phyloP scores from a whole-genome alignment of 805 yeast genomes.

The Starmerella vaccinii region DNA sequence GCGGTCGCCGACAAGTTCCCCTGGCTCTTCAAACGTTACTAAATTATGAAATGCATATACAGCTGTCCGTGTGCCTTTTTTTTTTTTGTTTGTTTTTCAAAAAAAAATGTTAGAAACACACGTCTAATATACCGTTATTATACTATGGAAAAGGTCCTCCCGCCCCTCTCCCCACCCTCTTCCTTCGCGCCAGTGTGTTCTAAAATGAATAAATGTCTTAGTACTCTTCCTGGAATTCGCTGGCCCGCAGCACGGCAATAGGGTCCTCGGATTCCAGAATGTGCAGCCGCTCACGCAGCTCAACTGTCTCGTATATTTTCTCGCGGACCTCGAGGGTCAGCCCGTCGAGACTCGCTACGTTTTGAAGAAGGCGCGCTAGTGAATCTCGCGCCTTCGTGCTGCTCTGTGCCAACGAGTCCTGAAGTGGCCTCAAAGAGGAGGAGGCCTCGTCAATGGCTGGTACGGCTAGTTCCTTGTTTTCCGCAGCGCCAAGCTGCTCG shows the following conservation, averaged over 20 bases:
- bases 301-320: neutral
- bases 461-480: neutral
- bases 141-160: too few relatives aligned
- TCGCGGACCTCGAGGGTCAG: neutral
- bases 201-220: neutral
- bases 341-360: neutral
- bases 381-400: too few relatives aligned
- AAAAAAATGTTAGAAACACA: too few relatives aligned
- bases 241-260: neutral
- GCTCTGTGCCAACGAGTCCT: neutral
- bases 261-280: neutral
- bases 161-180: too few relatives aligned
- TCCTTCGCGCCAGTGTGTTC: too few relatives aligned
- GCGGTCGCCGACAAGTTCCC: conserved; percentile 23
- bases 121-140: too few relatives aligned
- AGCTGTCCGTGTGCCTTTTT: too few relatives aligned
- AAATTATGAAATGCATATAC: neutral
- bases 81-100: too few relatives aligned
- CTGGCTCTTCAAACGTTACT: conserved; percentile 20
- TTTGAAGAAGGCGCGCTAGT: neutral
- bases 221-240: neutral
- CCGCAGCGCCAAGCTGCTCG: neutral
- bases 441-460: too few relatives aligned
- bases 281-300: neutral
- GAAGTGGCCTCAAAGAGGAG: too few relatives aligned